Evolutionary conservation across 768 basidiomycete genomes (phyloP).

Genomic region (Pleurotus tuber-regium): DNA sequence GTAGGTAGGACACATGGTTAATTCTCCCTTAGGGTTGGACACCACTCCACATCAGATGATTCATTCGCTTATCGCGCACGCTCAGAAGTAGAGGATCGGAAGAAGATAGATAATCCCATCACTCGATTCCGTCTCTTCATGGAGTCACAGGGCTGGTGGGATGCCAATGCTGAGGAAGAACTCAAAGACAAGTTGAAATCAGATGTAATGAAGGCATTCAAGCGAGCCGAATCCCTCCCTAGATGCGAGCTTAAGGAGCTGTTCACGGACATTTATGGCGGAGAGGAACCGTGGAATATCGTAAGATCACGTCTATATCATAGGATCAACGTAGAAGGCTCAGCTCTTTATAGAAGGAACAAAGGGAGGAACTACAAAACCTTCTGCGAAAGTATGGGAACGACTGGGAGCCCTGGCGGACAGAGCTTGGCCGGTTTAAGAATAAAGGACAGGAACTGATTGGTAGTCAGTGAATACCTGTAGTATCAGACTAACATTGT

Average conservation of each 20-base stretch:
- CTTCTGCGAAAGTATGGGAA: slow-evolving; percentile 84
- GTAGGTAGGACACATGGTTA: slow-evolving; percentile 40
- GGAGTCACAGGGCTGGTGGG: slow-evolving; percentile 86
- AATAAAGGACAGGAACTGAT: slow-evolving; percentile 65
- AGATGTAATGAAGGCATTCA: slow-evolving; percentile 78
- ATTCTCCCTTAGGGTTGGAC: slow-evolving; percentile 62
- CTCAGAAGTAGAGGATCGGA: slow-evolving; percentile 89
- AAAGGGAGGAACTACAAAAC: slow-evolving; percentile 70
- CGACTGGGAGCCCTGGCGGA: slow-evolving; percentile 84
- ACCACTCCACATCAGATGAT: slow-evolving; percentile 94
- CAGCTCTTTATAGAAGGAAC: slow-evolving; percentile 65
- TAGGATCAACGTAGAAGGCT: slow-evolving; percentile 4
- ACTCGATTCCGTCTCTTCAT: slow-evolving; percentile 82
- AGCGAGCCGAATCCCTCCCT: slow-evolving; percentile 67
- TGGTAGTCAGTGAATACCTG: slow-evolving; percentile 12
- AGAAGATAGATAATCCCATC: slow-evolving; percentile 88
- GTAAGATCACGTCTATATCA: slow-evolving; percentile 42
- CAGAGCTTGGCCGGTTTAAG: slow-evolving; percentile 74
- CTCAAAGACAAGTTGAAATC: slow-evolving; percentile 66
- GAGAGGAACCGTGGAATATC: slow-evolving; percentile 80
- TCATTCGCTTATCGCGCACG: slow-evolving; percentile 90
- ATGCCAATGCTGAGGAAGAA: slow-evolving; percentile 66
- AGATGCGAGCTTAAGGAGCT: slow-evolving; percentile 73
- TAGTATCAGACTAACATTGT: too few relatives aligned
- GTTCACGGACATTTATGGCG: slow-evolving; percentile 87